Percentiles rank a stretch among this genome's conserved stretches.
Evolutionary conservation across 768 basidiomycete genomes (phyloP).

Genomic region (Phaeolepiota aurea): DNA sequence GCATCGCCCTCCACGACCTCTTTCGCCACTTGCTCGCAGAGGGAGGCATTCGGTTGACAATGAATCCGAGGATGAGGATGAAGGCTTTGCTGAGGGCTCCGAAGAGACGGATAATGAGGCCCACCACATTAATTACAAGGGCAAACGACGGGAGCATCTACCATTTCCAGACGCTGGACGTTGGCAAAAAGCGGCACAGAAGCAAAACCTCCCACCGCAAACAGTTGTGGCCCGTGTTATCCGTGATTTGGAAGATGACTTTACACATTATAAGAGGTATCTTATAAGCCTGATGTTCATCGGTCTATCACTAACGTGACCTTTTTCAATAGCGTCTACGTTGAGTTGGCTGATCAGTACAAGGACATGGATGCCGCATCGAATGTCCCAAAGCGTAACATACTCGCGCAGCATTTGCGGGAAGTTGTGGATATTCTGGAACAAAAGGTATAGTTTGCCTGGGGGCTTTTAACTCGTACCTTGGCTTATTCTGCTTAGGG

Average conservation of each 20-base stretch:
- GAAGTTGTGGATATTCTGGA: slow-evolving; percentile 92
- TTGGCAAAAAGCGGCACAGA: slow-evolving; percentile 21
- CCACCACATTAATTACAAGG: slow-evolving; percentile 12
- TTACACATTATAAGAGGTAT: slow-evolving; percentile 92
- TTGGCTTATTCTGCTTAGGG: slow-evolving; percentile 42
- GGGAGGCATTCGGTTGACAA: slow-evolving; percentile 4
- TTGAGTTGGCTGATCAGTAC: slow-evolving; percentile 90
- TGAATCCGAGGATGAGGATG: slow-evolving; percentile 28
- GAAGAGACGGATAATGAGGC: slow-evolving; percentile 22
- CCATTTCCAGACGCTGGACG: slow-evolving; percentile 17
- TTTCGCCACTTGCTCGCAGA: slow-evolving; percentile 9
- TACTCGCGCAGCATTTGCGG: slow-evolving; percentile 80
- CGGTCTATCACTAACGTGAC: slow-evolving; percentile 4
- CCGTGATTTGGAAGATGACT: slow-evolving; percentile 89
- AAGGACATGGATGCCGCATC: slow-evolving; percentile 80
- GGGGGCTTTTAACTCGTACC: not conserved
- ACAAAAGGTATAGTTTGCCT: slow-evolving; percentile 54
- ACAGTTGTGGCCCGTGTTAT: slow-evolving; percentile 80
- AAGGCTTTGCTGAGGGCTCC: slow-evolving; percentile 38
- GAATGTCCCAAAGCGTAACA: slow-evolving; percentile 71
- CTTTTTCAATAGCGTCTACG: slow-evolving; percentile 59
- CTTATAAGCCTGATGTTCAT: slow-evolving; percentile 1
- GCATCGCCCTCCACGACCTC: slow-evolving; percentile 6
- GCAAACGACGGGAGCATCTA: slow-evolving; percentile 22
- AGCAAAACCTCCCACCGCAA: slow-evolving; percentile 65